These are phyloP conservation scores for Tetraselmis striata DNA, from an alignment of 139 green algal species.

Conservation along the genomic window DNA sequence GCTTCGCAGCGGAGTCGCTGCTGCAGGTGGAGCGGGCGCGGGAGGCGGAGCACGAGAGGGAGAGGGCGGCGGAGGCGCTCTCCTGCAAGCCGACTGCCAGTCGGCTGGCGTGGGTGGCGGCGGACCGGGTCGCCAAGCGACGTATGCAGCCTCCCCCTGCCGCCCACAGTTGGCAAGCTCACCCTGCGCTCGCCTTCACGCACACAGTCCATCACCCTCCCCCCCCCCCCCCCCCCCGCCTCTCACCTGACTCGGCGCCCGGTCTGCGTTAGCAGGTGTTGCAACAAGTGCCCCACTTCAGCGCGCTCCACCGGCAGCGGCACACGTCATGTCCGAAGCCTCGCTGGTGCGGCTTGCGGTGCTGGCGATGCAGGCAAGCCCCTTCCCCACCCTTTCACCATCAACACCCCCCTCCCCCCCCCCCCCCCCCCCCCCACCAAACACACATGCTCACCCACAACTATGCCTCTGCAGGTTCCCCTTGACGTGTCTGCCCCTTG, in stretches of 20 bases:
- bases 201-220: not conserved
- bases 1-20: not conserved
- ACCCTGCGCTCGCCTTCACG: no score
- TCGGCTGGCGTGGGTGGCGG: not conserved
- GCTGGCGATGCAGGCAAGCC: not conserved
- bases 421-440: not conserved
- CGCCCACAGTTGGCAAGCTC: no score
- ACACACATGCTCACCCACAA: not conserved
- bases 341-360: not conserved
- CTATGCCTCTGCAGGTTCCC: not conserved
- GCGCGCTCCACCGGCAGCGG: not conserved
- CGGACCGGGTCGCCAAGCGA: not conserved
- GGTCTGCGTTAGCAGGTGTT: no score
- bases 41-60: not conserved
- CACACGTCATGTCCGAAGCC: not conserved
- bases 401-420: not conserved
- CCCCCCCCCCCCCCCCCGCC: no score
- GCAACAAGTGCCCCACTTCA: not conserved
- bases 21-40: not conserved
- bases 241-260: not conserved
- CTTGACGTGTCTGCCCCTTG: not conserved
- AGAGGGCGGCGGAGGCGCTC: not conserved
- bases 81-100: not conserved
- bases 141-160: no score
- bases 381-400: not conserved